Evolutionary conservation across 2,329 filamentous ascomycete species (phyloP).

Genomic region (Zarea fungicola): DNA sequence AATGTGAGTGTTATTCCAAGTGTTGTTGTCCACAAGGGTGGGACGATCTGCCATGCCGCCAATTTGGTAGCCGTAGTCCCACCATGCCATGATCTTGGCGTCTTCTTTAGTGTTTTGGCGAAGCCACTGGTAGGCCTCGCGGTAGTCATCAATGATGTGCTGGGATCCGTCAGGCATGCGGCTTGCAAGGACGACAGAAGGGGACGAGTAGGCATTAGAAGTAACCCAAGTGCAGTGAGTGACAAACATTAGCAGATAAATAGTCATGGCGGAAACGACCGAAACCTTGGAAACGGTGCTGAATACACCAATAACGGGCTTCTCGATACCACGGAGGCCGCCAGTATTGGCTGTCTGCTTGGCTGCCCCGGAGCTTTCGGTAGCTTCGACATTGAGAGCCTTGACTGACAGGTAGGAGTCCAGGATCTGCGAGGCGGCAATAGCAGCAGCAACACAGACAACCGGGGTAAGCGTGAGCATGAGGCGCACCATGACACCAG

Average conservation of each 20-base stretch:
- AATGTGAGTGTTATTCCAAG: slow-evolving; percentile 99
- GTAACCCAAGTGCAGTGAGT: slow-evolving; percentile 99
- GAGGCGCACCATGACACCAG: slow-evolving; percentile 97
- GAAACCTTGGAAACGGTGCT: slow-evolving; percentile 70
- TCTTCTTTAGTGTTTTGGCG: slow-evolving; percentile 93
- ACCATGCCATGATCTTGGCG: slow-evolving; percentile 99
- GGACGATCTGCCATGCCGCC: slow-evolving; percentile 98
- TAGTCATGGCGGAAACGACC: slow-evolving; percentile 65
- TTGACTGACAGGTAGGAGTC: slow-evolving; percentile 74
- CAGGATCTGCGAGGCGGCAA: slow-evolving; percentile 81
- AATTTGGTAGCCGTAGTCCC: slow-evolving; percentile 99
- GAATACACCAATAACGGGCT: slow-evolving; percentile 79
- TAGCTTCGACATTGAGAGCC: slow-evolving; percentile 51
- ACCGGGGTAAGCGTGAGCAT: slow-evolving; percentile 97
- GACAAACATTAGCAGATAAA: slow-evolving; percentile 90
- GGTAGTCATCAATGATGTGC: slow-evolving; percentile 98
- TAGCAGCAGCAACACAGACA: slow-evolving; percentile 88
- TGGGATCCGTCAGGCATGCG: slow-evolving; percentile 89
- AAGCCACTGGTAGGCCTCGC: slow-evolving; percentile 99
- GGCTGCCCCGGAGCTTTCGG: slow-evolving; percentile 49
- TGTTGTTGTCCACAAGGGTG: slow-evolving; percentile 98
- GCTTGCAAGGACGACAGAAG: slow-evolving; percentile 92
- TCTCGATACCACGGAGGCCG: slow-evolving; percentile 64
- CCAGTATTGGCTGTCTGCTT: slow-evolving; percentile 50
- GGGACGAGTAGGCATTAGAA: slow-evolving; percentile 97